Percentiles rank a stretch among this genome's conserved stretches.
Conservation (phyloP, 257 asterid species). For the Nicotiana undulata region DNA sequence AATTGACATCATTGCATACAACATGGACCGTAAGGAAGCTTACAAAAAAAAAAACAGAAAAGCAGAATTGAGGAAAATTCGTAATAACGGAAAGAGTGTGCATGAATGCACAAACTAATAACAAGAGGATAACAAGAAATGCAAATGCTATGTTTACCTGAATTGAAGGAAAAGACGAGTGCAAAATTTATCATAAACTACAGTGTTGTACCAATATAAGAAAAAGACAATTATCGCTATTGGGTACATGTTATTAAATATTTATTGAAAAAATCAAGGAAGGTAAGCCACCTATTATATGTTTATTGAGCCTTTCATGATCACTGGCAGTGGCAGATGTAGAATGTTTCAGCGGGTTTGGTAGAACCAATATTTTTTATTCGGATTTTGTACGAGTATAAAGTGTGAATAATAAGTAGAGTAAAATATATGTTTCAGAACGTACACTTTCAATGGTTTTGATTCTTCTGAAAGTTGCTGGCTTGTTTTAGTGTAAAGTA, state of each 20-base stretch:
- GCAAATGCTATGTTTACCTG: neutral
- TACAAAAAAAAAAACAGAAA: neutral
- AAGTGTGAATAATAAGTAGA: neutral
- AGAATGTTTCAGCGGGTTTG: neutral
- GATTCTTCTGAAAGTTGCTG: neutral
- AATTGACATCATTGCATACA: neutral
- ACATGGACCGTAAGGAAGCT: neutral
- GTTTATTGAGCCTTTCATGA: neutral
- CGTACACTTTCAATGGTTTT: neutral
- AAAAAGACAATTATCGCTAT: neutral
- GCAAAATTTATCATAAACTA: neutral
- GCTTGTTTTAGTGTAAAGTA: neutral
- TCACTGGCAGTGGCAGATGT: neutral
- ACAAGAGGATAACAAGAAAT: neutral
- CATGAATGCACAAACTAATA: neutral
- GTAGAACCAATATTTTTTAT: neutral
- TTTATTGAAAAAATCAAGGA: slow-evolving; percentile 88
- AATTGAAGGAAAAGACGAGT: neutral
- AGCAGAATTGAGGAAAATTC: neutral
- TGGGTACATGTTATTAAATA: too few relatives aligned
- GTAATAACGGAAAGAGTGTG: neutral
- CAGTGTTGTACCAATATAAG: neutral
- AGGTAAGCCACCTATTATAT: slow-evolving; percentile 33
- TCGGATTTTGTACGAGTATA: neutral
- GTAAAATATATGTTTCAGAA: neutral